Evolutionary conservation across 2,329 filamentous ascomycete species (phyloP), one percentile per base, ranked within the genome.

Genomic region (Colletotrichum echinochloae): DNA sequence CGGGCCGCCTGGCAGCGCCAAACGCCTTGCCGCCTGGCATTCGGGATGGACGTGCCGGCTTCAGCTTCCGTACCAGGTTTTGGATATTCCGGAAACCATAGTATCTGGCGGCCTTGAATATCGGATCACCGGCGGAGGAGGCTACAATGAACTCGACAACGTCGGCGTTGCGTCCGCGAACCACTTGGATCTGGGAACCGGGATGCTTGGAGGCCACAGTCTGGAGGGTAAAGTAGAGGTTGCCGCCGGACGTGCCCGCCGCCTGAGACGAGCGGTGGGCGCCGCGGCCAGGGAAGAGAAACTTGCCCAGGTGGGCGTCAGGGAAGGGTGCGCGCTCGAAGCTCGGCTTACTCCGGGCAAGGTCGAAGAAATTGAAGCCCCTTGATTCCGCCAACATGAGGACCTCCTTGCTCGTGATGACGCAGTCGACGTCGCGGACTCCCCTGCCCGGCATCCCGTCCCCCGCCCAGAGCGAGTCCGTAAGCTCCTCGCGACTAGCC

Each of bases 31-130:
- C 93, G 1, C 94, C 94, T 1, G 94, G 94, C 84, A 97, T 91
- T 66, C 93, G 89, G 52, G 93, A 95, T 7, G 88, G 85, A 67
- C 89, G 90, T 0, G 92, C 89, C 0, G 96, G 96, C 79, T 97
- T 97, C 57, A 99, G 83, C 72, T 92, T 91, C n/a, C 96, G 90
- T 20, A 99, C 96, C 6, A 99, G 88, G 77, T 99, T 99, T 80
- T 98, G 96, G 73, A 99, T 99, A 78, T 99, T 99, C 62, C 96
- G 89, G 85, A 99, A 99, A 7, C 96, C 96, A 79, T 99, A 99
- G 81, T 95, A 99, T 61, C 96, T 90, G 5, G 95, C 95, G 26
- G 94, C 92, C 78, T 90, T 93, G 82, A 97, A 90, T 2, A 97
- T 80, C 3, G 86, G 81, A 72, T 90, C 83, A 12, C 87, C 87